Evolutionary conservation across 768 basidiomycete species (phyloP), one percentile per base, ranked within the genome.

Genomic region (Lactarius sanguifluus): DNA sequence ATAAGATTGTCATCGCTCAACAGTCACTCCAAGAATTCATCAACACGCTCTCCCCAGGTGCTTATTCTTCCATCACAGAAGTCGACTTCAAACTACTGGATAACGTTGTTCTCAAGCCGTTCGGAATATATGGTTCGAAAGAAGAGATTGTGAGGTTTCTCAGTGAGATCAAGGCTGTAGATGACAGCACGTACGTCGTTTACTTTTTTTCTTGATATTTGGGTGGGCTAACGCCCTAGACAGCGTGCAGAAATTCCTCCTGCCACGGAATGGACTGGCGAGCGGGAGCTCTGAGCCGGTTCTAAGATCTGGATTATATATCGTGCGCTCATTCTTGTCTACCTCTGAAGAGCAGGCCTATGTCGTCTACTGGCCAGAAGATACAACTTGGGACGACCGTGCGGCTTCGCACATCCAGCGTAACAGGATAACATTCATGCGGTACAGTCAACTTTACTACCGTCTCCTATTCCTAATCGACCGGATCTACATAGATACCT

Each of bases 351-450:
- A 70, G 16, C 72, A 76, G 36, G 61, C 82, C 10, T 85, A 83
- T 61, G 79, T 85, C 18, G 66, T 88, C 5, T 87, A 84, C 62
- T 88, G 87, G 86, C 86, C 86, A 0, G 85, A 88, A 65, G 78
- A 83, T 30, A 79, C 75, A 0, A 87, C 86, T 0, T 88, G 86
- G 87, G 73, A 82, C 47, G 85, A 86, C 71, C 74, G 76, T 20
- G 81, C 83, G 0, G 57, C 74, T 5, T 75, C 80, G 1, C 74
- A 83, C 5, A 78, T 84, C 57, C 72, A 77, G 40, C 79, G 82
- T 15, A 88, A 86, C 73, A 78, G 86, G 10, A 76, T 82, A 3
- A 85, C 86, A 0, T 88, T 88, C 70, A 87, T 88, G 84, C 75
- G 86, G 86, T 85, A 73, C 28, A 74, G 64, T 20, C 36, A 52